Evolutionary conservation across 495 filamentous ascomycete species (phyloP), one percentile per base, ranked within the genome.

Genomic region (Tuber borchii): DNA sequence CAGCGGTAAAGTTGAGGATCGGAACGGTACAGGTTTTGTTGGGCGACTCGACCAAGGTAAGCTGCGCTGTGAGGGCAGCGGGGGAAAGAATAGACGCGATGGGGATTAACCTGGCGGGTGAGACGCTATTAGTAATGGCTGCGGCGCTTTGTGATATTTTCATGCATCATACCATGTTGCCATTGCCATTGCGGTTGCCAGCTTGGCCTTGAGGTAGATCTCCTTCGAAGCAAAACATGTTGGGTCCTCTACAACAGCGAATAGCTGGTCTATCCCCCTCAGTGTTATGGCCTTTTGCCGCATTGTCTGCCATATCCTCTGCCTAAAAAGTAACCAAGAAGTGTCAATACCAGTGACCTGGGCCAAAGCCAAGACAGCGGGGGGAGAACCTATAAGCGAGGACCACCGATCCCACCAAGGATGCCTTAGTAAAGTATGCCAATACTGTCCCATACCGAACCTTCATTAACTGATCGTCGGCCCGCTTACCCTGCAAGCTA

Each of bases 271-370:
- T 40, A 86, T 85, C 16, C 80, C 84, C 31, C 72, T 75, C 10
- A 86, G 65, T 16, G 84, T 84, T 75, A 86, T 74, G 0, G 82
- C 68, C 69, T 83, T 85, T 40, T 75, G 77, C 45, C 85, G 79
- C 71, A 86, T 75, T 0, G 85, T 85, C 39, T 83, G 75, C 85
- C 85, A 86, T 76, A 85, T 79, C 44, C 85, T 73, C 75, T 86
- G 85, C 69, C 84, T 81, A 74, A 76, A 79, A 69, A 44, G 34
- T 20, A 34, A 40, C 40, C n/a, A 74, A 26, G 26, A 31, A 31
- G 12, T 31, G 76, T 77, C 51, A 80, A 46, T 34, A 48, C 34
- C 26, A 9, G 26, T 16, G 14, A 61, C n/a, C 6, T 20, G 43
- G 69, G 34, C n/a, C 31, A 61, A 26, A 17, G 14, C 37, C 26